Percentiles rank a stretch among this genome's conserved stretches.
Evolutionary conservation across 352 stramenopile genomes (phyloP).

Genomic region (Blastocystis sp.): DNA sequence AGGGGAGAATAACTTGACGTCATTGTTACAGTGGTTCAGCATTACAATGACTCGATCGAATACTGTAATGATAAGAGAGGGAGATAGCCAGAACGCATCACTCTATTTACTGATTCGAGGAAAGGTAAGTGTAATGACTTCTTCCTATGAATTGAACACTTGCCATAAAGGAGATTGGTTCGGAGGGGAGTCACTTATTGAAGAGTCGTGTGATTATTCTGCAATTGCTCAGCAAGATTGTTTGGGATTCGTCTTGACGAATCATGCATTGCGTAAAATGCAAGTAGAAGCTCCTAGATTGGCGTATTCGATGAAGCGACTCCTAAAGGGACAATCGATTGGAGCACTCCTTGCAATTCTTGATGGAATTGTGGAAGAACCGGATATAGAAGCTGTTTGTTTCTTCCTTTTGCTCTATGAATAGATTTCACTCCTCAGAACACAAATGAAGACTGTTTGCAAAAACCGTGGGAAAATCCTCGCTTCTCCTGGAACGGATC

Average conservation of each 20-base stretch:
- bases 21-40: not conserved
- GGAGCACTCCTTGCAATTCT: not conserved
- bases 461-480: not conserved
- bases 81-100: not conserved
- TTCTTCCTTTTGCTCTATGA: not conserved
- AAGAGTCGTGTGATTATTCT: not conserved
- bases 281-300: not conserved
- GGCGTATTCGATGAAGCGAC: not conserved
- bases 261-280: not conserved
- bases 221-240: not conserved
- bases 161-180: conserved; percentile 22
- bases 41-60: not conserved
- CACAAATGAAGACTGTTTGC: not conserved
- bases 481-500: not conserved
- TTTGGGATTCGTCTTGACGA: not conserved
- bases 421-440: not conserved
- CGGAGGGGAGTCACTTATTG: not conserved
- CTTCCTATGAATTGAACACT: not conserved
- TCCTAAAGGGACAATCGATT: not conserved
- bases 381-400: not conserved
- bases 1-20: not conserved
- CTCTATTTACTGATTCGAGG: not conserved
- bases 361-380: not conserved
- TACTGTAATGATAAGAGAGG: not conserved
- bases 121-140: not conserved